Base-by-base conservation (phyloP, 1,284 basidiomycete genomes). In the Exsudoporus floridanus region DNA sequence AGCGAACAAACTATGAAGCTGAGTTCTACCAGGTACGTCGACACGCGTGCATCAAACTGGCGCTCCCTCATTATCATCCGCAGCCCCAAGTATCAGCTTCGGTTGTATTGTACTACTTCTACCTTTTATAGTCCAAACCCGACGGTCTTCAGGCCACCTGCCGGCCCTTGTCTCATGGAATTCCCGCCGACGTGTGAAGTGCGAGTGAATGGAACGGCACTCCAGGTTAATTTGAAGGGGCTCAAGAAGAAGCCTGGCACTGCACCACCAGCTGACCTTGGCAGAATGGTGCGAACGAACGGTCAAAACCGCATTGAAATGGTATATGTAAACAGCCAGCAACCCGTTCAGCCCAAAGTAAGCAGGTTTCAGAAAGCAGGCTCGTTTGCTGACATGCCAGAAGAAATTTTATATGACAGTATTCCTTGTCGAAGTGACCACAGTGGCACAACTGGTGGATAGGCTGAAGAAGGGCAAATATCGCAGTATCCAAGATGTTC, bases 181-280 rank as follows among this genome's bases (percentile, higher is more conserved):
- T 98, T 94, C 64, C 94, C 94, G 13, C 81, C 84, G 7, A 92
- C 90, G 19, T 95, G 92, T 64, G 95, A 98, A 79, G 86, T 95
- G 46, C 84, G 88, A 61, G 82, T 97, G 35, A 96, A 98, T 67
- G 79, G 77, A 52, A 76, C 77, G 4, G 75, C 80, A 44, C 73
- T 96, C 30, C 76, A 76, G 12, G 92, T 90, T 47, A 95, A 90
- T 69, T 74, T 94, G 60, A 92, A 94, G 66, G 95, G 95, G 2
- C 74, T 98, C 62, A 95, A 97, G 77, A 97, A 97, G 72, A 96
- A 94, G 65, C 88, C 94, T n/a, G 94, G 94, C 1, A 97, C 92
- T 46, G 92, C 94, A 1, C 93, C 94, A 18, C 94, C 94, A 1
- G 88, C 94, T 10, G 88, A 96, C 66, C 72, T 98, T 35, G 82